Evolutionary conservation across 2,329 filamentous ascomycete genomes (phyloP), one percentile per base, ranked within the genome.

Genomic region (Aspergillus thermomutatus): DNA sequence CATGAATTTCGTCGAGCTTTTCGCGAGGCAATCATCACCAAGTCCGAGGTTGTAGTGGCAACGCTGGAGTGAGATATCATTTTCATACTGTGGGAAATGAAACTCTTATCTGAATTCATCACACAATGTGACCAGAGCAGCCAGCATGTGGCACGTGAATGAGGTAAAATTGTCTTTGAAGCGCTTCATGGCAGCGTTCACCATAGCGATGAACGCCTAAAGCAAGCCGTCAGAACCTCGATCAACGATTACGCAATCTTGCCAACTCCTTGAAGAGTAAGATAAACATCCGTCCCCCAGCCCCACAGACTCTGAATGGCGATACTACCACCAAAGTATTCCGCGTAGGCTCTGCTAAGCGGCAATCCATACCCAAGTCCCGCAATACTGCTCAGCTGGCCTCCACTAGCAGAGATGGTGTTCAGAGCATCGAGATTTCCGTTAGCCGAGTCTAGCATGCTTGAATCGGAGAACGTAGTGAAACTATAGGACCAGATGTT

Each of bases 401-500:
- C 86, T 54, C 86, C 88, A 28, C 86, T 85, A 1, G 83, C 83
- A 1, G 89, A 88, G 50, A 97, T 88, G 4, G 88, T 86, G 66
- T 87, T 89, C 60, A 97, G 76, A 0, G 89, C 90, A 67, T 90
- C 87, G 69, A 85, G 81, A 49, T 79, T 80, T 14, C 77, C 75
- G 56, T 84, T 79, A 60, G 84, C 75, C 2, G 75, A 72, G 5
- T 74, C 65, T 3, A 77, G 68, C 64, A 80, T 69, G 62, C 83
- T 75, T 53, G 87, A 82, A 23, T 91, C 90, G 55, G 85, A 88
- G 74, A 97, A 97, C 0, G 94, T 99, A 21, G 93, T 97, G 72
- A 97, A 99, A 60, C 90, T 94, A 73, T 97, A 99, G 6, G 92
- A 92, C 92, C 94, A 99, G 57, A 99, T 92, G 64, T 93, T 88